Percentiles rank a stretch among this genome's conserved stretches.
phyloP scores from a whole-genome alignment of 2,329 filamentous ascomycete genomes.

The Fusarium keratoplasticum region DNA sequence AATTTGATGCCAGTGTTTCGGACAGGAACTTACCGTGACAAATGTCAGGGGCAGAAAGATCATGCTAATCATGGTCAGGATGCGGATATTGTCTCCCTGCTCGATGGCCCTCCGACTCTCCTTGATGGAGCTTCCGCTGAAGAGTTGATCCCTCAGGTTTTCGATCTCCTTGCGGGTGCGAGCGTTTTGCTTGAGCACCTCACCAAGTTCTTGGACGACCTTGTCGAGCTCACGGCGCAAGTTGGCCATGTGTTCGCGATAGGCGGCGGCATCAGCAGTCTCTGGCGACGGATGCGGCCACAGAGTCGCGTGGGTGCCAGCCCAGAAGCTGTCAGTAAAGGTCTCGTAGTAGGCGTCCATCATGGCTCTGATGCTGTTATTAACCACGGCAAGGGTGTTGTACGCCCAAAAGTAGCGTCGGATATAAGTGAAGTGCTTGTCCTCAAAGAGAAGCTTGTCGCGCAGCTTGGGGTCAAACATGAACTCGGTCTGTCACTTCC shows the following conservation, averaged over 20 bases:
- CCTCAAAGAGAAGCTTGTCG: constrained; percentile 71
- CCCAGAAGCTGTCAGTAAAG: constrained; percentile 70
- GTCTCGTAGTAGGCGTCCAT: constrained; percentile 66
- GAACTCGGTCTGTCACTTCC: constrained; percentile 58
- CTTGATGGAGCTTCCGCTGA: constrained; percentile 71
- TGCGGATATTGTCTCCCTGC: constrained; percentile 72
- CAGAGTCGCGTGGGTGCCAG: constrained; percentile 63
- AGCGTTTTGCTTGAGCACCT: constrained; percentile 63
- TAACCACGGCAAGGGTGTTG: constrained; percentile 70
- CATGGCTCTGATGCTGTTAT: constrained; percentile 69
- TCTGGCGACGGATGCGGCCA: constrained; percentile 65
- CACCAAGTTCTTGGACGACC: constrained; percentile 61
- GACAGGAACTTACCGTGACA: constrained; percentile 58
- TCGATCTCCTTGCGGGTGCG: constrained; percentile 66
- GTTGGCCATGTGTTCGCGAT: constrained; percentile 59
- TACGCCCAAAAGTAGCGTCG: constrained; percentile 73
- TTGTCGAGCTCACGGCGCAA: constrained; percentile 62
- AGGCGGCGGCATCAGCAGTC: constrained; percentile 58
- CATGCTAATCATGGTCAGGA: constrained; percentile 69
- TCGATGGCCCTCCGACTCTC: constrained; percentile 71
- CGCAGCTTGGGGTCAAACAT: constrained; percentile 68
- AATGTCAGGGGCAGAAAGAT: constrained; percentile 72
- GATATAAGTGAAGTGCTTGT: constrained; percentile 70
- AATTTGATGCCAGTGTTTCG: background rate
- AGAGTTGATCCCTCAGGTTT: constrained; percentile 70